Base-by-base conservation (phyloP, 2,329 filamentous ascomycete genomes). In the Penicillium aurantiogriseum region DNA sequence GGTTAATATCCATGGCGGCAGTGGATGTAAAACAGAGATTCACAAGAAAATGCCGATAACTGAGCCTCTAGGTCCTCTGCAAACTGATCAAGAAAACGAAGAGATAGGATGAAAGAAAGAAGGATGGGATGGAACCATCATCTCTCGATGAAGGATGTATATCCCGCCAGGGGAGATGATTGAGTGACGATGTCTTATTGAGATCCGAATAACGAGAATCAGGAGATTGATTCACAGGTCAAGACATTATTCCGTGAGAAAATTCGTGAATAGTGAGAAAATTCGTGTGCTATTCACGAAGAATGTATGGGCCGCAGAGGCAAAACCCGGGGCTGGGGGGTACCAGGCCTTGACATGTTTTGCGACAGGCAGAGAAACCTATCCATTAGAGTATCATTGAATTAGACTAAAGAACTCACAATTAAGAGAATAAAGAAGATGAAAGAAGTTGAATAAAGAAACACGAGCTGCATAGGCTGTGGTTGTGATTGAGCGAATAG, bases 261-360 rank as follows among this genome's bases (percentile, higher is more conserved):
- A 53, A 10, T 4, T 36, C 3, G n/a, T 27, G 29, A 23, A 23
- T 23, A 23, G 23, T 36, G 42, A 47, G 27, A 9, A n/a, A 53
- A 10, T 4, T 36, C 3, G 15, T 27, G 29, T 52, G 27, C 27
- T 43, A 29, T 52, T n/a, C 15, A 35, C 9, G 49, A 43, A 39
- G 49, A 56, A 52, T 47, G 54, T 56, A 56, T 53, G 43, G 42
- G 49, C 36, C 29, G 59, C 50, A 66, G 59, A 54, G 53, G 48
- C 31, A 38, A 50, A 50, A 21, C 11, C 21, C 29, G 21, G 27
- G 29, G 49, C 29, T 5, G 29, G 29, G 29, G 35, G 39, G 21
- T 27, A 36, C 21, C 21, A 23, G 31, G 11, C 25, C 46, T 29
- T 51, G 50, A 47, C 43, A 45, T 43, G 27, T 40, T 51, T 43